Evolutionary conservation across 257 asterid genomes (phyloP).

Genomic region (Solanum sejunctum): DNA sequence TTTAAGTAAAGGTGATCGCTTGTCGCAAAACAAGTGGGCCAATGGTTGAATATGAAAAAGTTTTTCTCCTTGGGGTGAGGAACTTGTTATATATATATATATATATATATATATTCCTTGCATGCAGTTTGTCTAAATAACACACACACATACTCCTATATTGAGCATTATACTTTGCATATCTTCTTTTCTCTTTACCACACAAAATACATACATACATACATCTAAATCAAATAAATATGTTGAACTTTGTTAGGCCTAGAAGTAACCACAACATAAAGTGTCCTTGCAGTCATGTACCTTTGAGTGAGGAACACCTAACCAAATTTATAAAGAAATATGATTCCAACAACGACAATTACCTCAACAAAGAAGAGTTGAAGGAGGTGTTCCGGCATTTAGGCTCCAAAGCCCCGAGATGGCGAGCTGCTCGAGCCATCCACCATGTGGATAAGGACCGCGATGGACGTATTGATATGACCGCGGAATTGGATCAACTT

Average conservation of each 20-base stretch:
- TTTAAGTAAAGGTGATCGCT: no score
- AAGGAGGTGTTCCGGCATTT: neutral
- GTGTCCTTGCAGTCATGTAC: neutral
- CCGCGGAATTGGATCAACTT: neutral
- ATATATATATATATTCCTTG: no score
- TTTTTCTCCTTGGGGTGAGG: neutral
- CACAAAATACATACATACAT: neutral
- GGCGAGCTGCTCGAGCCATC: constrained; percentile 6
- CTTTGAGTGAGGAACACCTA: neutral
- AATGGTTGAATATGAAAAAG: neutral
- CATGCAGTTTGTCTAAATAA: no score
- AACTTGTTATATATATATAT: no score
- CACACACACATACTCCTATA: neutral
- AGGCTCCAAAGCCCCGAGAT: neutral
- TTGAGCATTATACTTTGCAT: neutral
- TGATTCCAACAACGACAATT: neutral
- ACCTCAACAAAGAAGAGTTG: neutral
- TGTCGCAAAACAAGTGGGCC: neutral
- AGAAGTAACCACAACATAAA: neutral
- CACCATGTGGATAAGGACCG: neutral
- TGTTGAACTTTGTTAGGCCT: neutral
- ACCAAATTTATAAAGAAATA: neutral
- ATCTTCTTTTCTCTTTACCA: neutral
- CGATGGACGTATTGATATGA: constrained; percentile 1
- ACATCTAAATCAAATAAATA: neutral